Percentiles rank a stretch among this genome's conserved stretches.
Conservation (phyloP, 164 flowering plant species). For the Santalum album region DNA sequence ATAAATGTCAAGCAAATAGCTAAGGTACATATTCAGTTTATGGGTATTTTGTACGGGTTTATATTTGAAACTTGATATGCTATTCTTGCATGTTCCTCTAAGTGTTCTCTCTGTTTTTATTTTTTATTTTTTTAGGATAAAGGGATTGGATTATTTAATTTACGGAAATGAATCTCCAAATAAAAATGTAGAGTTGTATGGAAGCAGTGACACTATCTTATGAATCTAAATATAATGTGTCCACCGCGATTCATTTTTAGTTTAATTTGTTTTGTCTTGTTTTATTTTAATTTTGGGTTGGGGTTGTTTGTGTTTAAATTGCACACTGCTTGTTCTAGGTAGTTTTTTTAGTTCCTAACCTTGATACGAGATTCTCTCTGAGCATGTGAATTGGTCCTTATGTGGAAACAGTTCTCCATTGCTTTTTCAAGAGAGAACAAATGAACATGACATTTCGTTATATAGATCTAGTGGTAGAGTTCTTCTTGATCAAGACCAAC, state of each 20-base stretch:
- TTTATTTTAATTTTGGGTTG: too few relatives aligned
- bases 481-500: slow-evolving; percentile 3
- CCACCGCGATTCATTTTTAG: too few relatives aligned
- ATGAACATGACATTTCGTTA: background rate
- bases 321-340: too few relatives aligned
- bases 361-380: too few relatives aligned
- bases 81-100: background rate
- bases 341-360: too few relatives aligned
- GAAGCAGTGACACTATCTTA: too few relatives aligned
- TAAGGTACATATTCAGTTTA: slow-evolving; percentile 39
- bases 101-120: background rate
- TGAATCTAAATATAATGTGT: too few relatives aligned
- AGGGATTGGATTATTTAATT: too few relatives aligned
- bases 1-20: slow-evolving; percentile 99
- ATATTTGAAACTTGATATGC: background rate
- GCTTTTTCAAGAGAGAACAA: background rate
- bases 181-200: too few relatives aligned
- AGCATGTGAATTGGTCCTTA: background rate
- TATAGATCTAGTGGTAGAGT: background rate
- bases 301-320: too few relatives aligned
- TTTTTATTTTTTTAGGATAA: background rate
- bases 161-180: too few relatives aligned
- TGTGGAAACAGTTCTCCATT: background rate
- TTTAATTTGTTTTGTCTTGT: too few relatives aligned
- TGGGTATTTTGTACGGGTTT: background rate